These are phyloP conservation scores for Colletotrichum aenigma DNA, from an alignment of 2,329 filamentous ascomycete species.

Conservation along the genomic window DNA sequence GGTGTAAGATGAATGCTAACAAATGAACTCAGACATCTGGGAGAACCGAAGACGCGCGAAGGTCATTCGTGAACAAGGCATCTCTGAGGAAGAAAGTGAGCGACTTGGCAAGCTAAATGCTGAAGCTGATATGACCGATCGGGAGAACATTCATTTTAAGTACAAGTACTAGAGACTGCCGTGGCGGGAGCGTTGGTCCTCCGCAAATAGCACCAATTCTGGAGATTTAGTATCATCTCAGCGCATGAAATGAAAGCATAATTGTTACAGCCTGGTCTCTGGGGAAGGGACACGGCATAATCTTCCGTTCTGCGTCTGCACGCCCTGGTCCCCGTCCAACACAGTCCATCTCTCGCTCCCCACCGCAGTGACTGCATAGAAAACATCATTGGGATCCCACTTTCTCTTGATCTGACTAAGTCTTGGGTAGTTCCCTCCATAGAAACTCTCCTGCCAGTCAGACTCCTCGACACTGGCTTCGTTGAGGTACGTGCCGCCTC, in stretches of 20 bases:
- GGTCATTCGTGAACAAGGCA: not conserved
- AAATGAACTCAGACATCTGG: not conserved
- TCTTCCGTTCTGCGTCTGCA: not conserved
- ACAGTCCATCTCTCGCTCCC: constrained; percentile 28
- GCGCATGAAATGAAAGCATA: not conserved
- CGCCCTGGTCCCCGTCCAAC: not conserved
- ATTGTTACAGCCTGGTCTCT: not conserved
- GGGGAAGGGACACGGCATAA: not conserved
- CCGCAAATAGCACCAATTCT: not conserved
- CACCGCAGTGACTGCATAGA: constrained; percentile 30
- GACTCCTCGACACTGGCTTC: constrained; percentile 33
- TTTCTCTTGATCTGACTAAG: constrained; percentile 30
- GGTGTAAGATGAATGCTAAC: not conserved
- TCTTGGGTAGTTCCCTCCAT: constrained; percentile 29
- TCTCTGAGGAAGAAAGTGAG: constrained; percentile 26
- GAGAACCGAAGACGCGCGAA: not conserved
- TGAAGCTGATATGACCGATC: constrained; percentile 28
- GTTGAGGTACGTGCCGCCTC: constrained; percentile 29
- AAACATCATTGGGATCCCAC: constrained; percentile 30
- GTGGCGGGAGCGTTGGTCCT: not conserved
- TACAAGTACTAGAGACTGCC: constrained; percentile 18
- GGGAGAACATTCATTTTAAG: constrained; percentile 28
- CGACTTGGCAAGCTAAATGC: constrained; percentile 28
- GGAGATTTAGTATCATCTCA: not conserved
- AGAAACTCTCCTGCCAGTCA: constrained; percentile 31